Base-by-base conservation (phyloP, 768 basidiomycete genomes). In the Peribolospora baueri region DNA sequence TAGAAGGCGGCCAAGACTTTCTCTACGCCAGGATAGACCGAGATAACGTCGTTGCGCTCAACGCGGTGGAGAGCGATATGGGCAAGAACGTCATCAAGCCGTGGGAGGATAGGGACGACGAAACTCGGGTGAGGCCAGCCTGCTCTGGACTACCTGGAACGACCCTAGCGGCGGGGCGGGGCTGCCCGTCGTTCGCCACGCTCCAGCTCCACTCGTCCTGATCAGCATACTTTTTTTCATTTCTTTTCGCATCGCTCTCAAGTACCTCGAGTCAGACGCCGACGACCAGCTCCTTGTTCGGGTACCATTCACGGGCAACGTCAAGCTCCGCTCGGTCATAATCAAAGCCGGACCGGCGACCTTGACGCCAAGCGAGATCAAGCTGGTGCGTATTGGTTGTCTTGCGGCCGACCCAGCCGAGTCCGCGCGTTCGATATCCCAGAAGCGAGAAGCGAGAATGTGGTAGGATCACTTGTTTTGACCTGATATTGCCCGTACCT, bases 201-300 rank as follows among this genome's bases (percentile, higher is more conserved):
- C 43, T 14, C 3, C 5, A 38, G 7, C 40, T 13, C 47, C 40
- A 41, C n/a, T 55, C 54, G 25, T 50, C 11, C 36, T 50, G 42
- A 5, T 49, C 5, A 14, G 41, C 9, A 40, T 43, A 25, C 39
- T 36, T 42, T 38, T 38, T 25, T 43, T 37, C 13, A 7, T 7
- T 49, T 41, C 8, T 9, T 5, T 40, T 42, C n/a, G 14, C 37
- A 0, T 10, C 13, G 5, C 2, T 3, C 39, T 36, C 8, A 36
- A 70, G 64, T 68, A 53, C 52, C 63, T 66, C 55, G 67, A 70
- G 58, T 66, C 64, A 13, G 69, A 70, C 50, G 65, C 66, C 3
- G 69, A 70, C 55, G 69, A 70, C 48, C 62, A 64, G 36, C 46
- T 68, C 51, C 68, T 70, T 53, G 57, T 70, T 38, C 63, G 56